A percentile compares a stretch with the other conserved stretches of the same genome.
Conservation (phyloP, 345 rosid genomes). For the Xanthoceras sorbifolium region DNA sequence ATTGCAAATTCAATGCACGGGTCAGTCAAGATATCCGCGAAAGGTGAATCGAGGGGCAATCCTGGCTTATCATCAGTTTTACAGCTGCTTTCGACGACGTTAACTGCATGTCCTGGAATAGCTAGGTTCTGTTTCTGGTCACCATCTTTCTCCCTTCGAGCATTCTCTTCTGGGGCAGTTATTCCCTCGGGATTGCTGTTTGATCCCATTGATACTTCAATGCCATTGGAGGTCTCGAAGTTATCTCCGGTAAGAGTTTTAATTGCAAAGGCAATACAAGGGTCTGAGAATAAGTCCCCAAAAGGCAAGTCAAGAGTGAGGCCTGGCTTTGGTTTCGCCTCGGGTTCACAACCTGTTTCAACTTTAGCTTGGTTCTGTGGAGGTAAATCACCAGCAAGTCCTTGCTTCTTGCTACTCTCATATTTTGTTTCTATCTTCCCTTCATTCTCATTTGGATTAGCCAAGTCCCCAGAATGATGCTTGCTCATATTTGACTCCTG, state of each 20-base stretch:
- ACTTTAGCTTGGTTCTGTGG: conserved; percentile 6
- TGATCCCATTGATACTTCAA: conserved; percentile 37
- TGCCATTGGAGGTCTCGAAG: conserved; percentile 38
- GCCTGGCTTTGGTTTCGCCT: conserved; percentile 33
- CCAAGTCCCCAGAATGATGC: conserved; percentile 23
- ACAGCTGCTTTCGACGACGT: conserved; percentile 13
- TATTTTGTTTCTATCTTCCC: conserved; percentile 28
- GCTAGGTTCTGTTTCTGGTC: conserved; percentile 31
- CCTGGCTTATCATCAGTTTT: conserved; percentile 28
- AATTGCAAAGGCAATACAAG: conserved; percentile 98
- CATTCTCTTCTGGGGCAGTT: conserved; percentile 23
- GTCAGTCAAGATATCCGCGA: conserved; percentile 67
- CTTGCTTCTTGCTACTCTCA: conserved; percentile 19
- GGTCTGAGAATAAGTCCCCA: conserved; percentile 80
- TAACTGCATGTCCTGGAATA: conserved; percentile 23
- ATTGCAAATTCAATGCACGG: conserved; percentile 96
- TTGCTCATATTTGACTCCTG: conserved; percentile 21
- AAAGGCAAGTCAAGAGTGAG: conserved; percentile 50
- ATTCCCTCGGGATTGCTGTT: conserved; percentile 26
- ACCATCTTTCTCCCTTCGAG: conserved; percentile 23
- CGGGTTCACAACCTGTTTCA: conserved; percentile 23
- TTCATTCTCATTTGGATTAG: conserved; percentile 16
- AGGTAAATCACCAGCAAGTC: conserved; percentile 15
- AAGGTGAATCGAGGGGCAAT: conserved; percentile 36
- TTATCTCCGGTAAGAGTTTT: conserved; percentile 78